Percentiles rank a stretch among this genome's conserved stretches.
Conservation (phyloP, 1,139 yeast genomes). For the Taphrina confusa region DNA sequence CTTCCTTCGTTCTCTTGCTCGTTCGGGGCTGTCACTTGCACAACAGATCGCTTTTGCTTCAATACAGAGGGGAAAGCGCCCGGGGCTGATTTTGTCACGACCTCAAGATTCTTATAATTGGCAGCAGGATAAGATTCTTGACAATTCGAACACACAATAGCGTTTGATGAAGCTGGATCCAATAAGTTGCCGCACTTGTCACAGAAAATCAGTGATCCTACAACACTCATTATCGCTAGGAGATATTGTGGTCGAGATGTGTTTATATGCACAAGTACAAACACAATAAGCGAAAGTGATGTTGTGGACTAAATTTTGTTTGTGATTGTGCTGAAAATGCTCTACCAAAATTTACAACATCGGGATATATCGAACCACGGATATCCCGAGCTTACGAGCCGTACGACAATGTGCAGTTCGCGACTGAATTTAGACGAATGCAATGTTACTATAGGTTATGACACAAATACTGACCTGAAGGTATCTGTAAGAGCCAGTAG, state of each 20-base stretch:
- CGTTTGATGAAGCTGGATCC: constrained; percentile 57
- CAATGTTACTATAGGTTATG: no score
- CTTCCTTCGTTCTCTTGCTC: constrained; percentile 58
- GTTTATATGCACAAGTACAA: no score
- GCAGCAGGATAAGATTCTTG: constrained; percentile 54
- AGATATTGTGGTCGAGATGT: no score
- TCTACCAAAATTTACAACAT: no score
- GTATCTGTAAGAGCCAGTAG: no score
- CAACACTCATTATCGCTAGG: constrained; percentile 72
- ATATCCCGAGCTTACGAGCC: neutral
- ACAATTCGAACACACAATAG: constrained; percentile 69
- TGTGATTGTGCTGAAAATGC: no score
- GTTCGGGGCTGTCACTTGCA: constrained; percentile 74
- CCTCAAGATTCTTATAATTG: constrained; percentile 77
- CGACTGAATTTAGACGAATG: no score
- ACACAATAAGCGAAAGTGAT: no score
- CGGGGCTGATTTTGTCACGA: constrained; percentile 78
- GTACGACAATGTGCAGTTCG: neutral
- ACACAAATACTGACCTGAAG: no score
- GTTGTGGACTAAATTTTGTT: no score
- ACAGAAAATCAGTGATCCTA: constrained; percentile 92
- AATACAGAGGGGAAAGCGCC: constrained; percentile 91
- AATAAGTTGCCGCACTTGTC: constrained; percentile 88
- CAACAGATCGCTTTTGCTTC: constrained; percentile 79
- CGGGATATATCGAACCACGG: neutral